phyloP scores from a whole-genome alignment of 2,329 filamentous ascomycete genomes.

The Zasmidium cellare region DNA sequence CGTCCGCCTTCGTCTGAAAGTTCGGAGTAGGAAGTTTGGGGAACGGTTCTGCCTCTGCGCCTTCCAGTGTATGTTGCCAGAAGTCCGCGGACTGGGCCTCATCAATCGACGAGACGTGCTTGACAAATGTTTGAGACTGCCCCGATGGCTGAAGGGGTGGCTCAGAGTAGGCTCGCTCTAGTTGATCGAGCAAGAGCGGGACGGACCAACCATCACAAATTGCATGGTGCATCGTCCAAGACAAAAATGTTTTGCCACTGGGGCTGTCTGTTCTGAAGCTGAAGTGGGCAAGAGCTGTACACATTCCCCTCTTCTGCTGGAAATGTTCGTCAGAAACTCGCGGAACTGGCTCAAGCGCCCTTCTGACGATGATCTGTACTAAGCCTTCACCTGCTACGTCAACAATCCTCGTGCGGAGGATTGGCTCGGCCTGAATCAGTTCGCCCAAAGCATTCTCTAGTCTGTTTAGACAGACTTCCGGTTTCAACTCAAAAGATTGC shows the following conservation, averaged over 20 bases:
- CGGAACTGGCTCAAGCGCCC: background rate
- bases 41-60: slow-evolving; percentile 33
- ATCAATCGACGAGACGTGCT: background rate
- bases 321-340: no score
- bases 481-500: background rate
- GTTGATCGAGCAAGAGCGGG: no score
- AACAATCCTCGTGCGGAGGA: slow-evolving; percentile 39
- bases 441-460: slow-evolving; percentile 39
- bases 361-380: slow-evolving; percentile 22
- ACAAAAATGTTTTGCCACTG: no score
- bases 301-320: no score
- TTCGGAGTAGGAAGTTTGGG: slow-evolving; percentile 31
- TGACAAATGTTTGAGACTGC: background rate
- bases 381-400: slow-evolving; percentile 1
- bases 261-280: no score
- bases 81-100: slow-evolving; percentile 18
- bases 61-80: slow-evolving; percentile 35
- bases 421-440: slow-evolving; percentile 30
- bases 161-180: no score
- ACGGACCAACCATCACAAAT: no score
- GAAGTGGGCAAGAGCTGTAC: no score
- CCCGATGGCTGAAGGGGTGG: no score
- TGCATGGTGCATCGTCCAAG: no score
- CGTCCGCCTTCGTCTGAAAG: slow-evolving; percentile 10
- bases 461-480: slow-evolving; percentile 19